Conservation (phyloP, 2,329 filamentous ascomycete genomes). For the Apiospora rasikravindrae region DNA sequence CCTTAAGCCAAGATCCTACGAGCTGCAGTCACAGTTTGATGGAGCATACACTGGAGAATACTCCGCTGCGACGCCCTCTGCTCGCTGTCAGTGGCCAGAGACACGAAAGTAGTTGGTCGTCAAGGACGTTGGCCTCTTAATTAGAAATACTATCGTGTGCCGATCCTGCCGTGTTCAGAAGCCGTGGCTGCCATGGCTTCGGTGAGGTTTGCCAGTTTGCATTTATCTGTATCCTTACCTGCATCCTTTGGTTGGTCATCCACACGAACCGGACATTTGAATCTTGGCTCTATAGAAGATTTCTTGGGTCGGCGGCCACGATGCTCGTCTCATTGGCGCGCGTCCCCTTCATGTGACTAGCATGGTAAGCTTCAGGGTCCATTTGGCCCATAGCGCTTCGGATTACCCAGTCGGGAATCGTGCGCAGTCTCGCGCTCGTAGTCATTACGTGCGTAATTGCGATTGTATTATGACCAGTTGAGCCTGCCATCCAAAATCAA, state of each 20-base stretch:
- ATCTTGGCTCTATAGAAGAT: not conserved
- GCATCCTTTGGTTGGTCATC: not conserved
- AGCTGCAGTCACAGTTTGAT: not conserved
- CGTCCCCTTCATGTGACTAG: not conserved
- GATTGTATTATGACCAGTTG: not conserved
- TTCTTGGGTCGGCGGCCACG: not conserved
- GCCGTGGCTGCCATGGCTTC: not conserved
- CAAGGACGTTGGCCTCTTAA: not conserved
- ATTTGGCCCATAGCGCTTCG: not conserved
- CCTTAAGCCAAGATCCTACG: not conserved
- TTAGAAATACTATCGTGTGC: not conserved
- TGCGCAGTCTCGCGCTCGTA: not conserved
- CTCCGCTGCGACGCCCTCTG: not conserved
- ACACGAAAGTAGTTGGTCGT: not conserved
- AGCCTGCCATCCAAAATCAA: not conserved
- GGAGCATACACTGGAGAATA: not conserved
- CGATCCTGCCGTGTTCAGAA: conserved; percentile 6
- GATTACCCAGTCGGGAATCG: not conserved
- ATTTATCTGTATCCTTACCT: not conserved
- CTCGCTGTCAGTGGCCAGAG: not conserved
- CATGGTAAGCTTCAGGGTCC: not conserved
- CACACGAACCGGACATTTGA: not conserved
- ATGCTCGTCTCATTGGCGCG: not conserved
- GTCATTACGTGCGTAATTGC: not conserved
- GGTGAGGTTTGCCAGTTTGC: not conserved